Evolutionary conservation across 495 filamentous ascomycete species (phyloP).

Genomic region (Staphylotrichum tortipilum): DNA sequence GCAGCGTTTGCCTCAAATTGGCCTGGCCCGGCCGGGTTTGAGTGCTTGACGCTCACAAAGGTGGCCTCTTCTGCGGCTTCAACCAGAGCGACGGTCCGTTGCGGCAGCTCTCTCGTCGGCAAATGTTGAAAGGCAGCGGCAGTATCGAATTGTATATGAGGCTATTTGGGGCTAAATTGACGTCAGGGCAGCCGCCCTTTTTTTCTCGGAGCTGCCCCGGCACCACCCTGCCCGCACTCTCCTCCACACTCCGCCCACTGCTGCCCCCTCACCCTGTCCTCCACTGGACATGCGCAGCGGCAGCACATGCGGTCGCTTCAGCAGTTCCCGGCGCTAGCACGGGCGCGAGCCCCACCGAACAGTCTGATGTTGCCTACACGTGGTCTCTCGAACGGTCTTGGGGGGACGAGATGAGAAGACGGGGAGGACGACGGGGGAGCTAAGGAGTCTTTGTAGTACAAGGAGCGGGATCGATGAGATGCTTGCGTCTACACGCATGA

Average conservation of each 20-base stretch:
- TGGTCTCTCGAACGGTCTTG: neutral
- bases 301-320: conserved; percentile 4
- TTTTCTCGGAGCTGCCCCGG: conserved; percentile 10
- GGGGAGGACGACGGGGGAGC: no score
- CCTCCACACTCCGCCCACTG: no score
- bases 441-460: no score
- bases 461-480: no score
- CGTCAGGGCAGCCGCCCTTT: conserved; percentile 3
- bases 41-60: neutral
- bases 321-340: conserved; percentile 7
- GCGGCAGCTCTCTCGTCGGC: neutral
- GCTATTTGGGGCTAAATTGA: conserved; percentile 31
- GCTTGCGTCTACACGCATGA: no score
- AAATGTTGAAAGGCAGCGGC: conserved; percentile 12
- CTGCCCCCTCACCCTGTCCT: no score
- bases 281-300: conserved; percentile 7
- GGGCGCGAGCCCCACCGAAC: neutral
- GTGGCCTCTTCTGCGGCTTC: neutral
- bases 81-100: neutral
- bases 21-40: no score
- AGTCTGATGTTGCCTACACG: neutral
- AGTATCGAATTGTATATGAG: conserved; percentile 19
- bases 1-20: no score
- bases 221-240: no score
- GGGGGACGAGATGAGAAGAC: neutral